Evolutionary conservation across 1,284 basidiomycete genomes (phyloP), one percentile per base, ranked within the genome.

Genomic region (Termitomyces sp.): DNA sequence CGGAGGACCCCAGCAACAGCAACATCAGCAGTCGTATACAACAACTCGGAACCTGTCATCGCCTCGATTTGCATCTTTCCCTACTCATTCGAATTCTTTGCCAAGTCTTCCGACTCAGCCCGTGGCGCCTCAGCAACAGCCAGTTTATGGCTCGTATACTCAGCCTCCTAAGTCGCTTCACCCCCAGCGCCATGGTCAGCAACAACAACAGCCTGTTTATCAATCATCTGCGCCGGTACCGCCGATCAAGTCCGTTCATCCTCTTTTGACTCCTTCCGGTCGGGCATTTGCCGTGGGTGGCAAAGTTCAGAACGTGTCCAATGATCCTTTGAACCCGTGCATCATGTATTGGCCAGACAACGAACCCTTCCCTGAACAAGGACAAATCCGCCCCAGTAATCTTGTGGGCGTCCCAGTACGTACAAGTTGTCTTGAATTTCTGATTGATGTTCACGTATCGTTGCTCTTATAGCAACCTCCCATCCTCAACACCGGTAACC

Each of bases 311-410:
- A 90, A 91, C 62, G 68, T 91, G 54, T 89, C 86, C 16, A 70
- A 60, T 35, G 85, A 91, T 62, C 86, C 87, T 10, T 64, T 83
- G 40, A 61, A 71, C 34, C 86, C 88, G 1, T 88, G 88, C 60
- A 76, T 89, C 69, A 84, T 91, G 81, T 91, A 85, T 63, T 91
- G 88, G 89, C 88, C 89, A 5, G 88, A 90, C 66, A 91, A 91
- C 59, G 88, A 91, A 63, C 78, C 86, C 1, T 73, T 88, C 54
- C 88, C 89, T 0, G 83, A 87, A 57, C 80, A 80, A 63, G 81
- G 83, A 14, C 88, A 91, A 69, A 84, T 90, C 57, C 76, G 88
- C 5, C 88, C 86, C 0, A 74, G 72, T 54, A 72, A 62, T 26
- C 66, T 81, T 14, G 67, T 72, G 51, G 80, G 81, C 19, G 60